Percentiles rank a stretch among this genome's conserved stretches.
phyloP scores from a whole-genome alignment of 257 asterid species.

The Solanum tacnaense region DNA sequence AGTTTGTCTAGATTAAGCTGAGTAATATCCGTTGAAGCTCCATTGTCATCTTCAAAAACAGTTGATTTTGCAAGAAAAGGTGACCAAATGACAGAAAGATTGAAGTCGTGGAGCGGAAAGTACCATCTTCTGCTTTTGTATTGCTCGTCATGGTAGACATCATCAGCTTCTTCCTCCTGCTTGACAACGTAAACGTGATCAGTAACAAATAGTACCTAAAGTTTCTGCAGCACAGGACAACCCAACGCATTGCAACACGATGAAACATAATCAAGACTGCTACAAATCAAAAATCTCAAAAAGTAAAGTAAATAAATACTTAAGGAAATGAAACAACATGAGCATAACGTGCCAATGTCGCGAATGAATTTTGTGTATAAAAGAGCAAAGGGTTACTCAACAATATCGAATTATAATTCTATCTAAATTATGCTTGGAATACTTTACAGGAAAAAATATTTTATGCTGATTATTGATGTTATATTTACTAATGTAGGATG shows the following conservation, averaged over 20 bases:
- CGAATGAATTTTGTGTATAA: neutral
- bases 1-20: constrained; percentile 57
- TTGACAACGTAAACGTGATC: neutral
- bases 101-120: constrained; percentile 49
- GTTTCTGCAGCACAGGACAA: neutral
- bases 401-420: neutral
- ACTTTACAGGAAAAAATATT: neutral
- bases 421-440: neutral
- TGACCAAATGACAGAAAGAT: constrained; percentile 58
- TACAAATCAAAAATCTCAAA: neutral
- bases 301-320: neutral
- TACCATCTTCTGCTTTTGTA: constrained; percentile 57
- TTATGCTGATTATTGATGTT: neutral
- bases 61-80: constrained; percentile 56
- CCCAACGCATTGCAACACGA: neutral
- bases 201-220: neutral
- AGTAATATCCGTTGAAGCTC: constrained; percentile 44
- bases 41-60: constrained; percentile 54
- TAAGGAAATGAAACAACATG: neutral
- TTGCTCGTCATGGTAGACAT: constrained; percentile 56
- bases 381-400: neutral
- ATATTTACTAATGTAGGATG: neutral
- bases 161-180: constrained; percentile 57
- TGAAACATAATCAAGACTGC: neutral
- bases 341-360: neutral